Percentiles rank a stretch among this genome's conserved stretches.
phyloP scores from a whole-genome alignment of 2,329 filamentous ascomycete genomes.

The Xylariaceae sp. region DNA sequence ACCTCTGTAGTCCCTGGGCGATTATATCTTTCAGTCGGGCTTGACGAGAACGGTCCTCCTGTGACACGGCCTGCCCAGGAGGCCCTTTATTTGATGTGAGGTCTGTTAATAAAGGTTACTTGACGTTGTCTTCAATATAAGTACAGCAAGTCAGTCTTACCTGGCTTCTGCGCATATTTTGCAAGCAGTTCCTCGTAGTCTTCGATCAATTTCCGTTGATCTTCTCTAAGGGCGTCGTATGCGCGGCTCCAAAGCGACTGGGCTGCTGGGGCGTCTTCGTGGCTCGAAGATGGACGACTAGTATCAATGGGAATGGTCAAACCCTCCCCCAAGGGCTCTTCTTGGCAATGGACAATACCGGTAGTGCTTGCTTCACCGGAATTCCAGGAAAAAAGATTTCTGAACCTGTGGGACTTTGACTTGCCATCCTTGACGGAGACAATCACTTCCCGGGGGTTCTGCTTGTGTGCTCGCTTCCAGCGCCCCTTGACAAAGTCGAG shows the following conservation, averaged over 20 bases:
- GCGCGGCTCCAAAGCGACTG: slow-evolving; percentile 29
- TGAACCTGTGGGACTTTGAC: background rate
- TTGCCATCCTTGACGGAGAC: too few relatives aligned
- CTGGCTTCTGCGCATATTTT: slow-evolving; percentile 8
- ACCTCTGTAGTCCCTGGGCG: background rate
- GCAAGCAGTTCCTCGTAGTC: slow-evolving; percentile 27
- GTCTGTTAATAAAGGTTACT: background rate
- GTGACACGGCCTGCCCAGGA: background rate
- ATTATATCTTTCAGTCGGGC: slow-evolving; percentile 2
- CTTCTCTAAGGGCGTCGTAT: slow-evolving; percentile 24
- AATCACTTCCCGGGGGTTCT: background rate
- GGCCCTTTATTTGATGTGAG: background rate
- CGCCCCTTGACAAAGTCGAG: background rate
- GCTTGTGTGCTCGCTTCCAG: background rate
- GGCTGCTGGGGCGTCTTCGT: background rate
- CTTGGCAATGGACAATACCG: background rate
- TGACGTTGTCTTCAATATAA: slow-evolving; percentile 13
- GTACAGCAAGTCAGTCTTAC: slow-evolving; percentile 13
- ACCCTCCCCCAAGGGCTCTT: background rate
- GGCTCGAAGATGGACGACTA: background rate
- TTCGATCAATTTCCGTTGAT: slow-evolving; percentile 19
- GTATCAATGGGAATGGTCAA: background rate
- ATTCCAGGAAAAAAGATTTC: background rate
- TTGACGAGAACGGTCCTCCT: background rate
- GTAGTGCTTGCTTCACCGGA: background rate